Evolutionary conservation across 1,139 yeast species (phyloP), one percentile per base, ranked within the genome.

Genomic region (Yarrowia galli): DNA sequence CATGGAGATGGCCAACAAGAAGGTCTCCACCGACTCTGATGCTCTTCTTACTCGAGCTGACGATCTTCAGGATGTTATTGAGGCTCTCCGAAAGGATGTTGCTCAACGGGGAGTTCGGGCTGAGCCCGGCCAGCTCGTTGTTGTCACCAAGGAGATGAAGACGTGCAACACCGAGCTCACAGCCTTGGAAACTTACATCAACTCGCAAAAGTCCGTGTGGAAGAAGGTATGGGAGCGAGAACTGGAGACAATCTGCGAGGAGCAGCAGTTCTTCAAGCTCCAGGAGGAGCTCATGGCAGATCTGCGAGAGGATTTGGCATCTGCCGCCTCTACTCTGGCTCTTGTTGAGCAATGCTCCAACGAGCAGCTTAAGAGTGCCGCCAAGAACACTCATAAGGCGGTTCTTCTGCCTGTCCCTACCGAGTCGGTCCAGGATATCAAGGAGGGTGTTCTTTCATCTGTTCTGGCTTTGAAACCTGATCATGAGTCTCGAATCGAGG

Each of bases 171-270:
- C 72, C 0, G 83, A 84, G 18, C 81, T 93, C 63, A 77, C 78
- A 3, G 77, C 79, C 8, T 84, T 93, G 84, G 82, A 84, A n/a
- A 79, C 78, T 9, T 92, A 86, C 73, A 88, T 96, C 54, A 74
- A 78, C 1, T 82, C 81, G 15, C 98, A 92, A 74, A 89, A 89
- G 72, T 88, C 92, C 5, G 87, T 87, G 48, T 92, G 98, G 97
- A 91, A 92, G 75, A 87, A 86, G 73, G 88, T 92, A 35, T 95
- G 99, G 98, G 97, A 93, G 76, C 82, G 89, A 7, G 98, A 93
- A 74, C 83, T 95, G 69, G 96, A 92, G 72, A 88, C 89, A 58
- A 96, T 95, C 25, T 90, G 97, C 71, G 97, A 92, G 73, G 98
- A 93, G 74, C 98, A 95, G 76, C 97, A 93, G 72, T 92, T 92